Percentiles rank a stretch among this genome's conserved stretches.
phyloP scores from a whole-genome alignment of 768 basidiomycete species.

The Leccinum incarnatum region DNA sequence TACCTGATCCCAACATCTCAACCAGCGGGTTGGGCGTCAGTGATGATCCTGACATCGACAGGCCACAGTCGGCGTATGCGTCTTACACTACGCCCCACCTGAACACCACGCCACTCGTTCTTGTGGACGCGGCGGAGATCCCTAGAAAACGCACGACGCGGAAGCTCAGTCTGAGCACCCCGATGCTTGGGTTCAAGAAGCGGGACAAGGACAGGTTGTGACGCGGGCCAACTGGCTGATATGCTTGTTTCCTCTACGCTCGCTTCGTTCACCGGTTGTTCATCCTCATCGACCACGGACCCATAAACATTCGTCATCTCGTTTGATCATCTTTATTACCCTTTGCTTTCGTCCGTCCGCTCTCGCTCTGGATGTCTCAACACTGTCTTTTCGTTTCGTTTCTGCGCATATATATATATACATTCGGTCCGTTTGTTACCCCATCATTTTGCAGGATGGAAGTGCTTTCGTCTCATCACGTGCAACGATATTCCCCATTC shows the following conservation, averaged over 20 bases:
- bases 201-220: constrained; percentile 47
- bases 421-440: background rate
- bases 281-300: background rate
- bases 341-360: constrained; percentile 12
- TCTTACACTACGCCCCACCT: constrained; percentile 18
- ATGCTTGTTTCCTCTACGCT: background rate
- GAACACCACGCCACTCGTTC: constrained; percentile 16
- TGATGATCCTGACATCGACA: background rate
- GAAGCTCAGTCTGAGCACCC: constrained; percentile 67
- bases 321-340: constrained; percentile 29
- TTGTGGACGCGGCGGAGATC: constrained; percentile 19
- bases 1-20: background rate
- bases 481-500: constrained; percentile 17
- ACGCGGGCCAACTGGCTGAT: constrained; percentile 10
- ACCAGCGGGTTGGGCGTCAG: constrained; percentile 4
- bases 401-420: constrained; percentile 4
- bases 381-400: background rate
- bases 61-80: constrained; percentile 30
- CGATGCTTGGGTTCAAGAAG: constrained; percentile 55
- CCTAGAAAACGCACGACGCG: constrained; percentile 44
- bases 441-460: constrained; percentile 12
- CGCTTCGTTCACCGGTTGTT: background rate
- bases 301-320: constrained; percentile 3
- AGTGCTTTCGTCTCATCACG: constrained; percentile 12
- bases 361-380: background rate